Base-by-base conservation (phyloP, 2,329 filamentous ascomycete species). In the Alternaria hordeiaustralica region DNA sequence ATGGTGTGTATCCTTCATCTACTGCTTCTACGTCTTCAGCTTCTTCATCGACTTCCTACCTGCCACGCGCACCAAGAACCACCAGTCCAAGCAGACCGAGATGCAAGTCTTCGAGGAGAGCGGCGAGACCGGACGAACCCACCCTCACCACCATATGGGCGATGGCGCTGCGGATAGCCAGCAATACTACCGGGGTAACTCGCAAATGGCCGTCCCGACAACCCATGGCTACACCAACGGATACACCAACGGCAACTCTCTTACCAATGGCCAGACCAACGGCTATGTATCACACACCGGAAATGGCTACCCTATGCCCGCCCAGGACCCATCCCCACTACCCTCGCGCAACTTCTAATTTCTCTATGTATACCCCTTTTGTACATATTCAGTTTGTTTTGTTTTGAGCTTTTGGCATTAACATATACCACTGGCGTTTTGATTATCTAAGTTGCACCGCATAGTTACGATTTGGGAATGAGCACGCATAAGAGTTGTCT, bases 1-100 rank as follows among this genome's bases (percentile, higher is more conserved):
- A 82, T 91, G 88, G 88, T 79, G 88, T 64, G 89, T 97, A 68
- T 88, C 93, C 30, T 89, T 97, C 75, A 85, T 97, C 75, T 97
- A 94, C 82, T 92, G 92, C 57, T 91, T 94, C 75, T 98, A 97
- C 82, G 86, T 96, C 65, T 87, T 95, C 66, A 93, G 91, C 65
- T 98, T 97, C 84, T 87, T 91, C 74, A 86, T 97, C 77, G 95
- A 99, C 81, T 88, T 99, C 54, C 86, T 92, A 67, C 96, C 96
- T 0, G 92, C 93, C 11, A 84, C 91, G 3, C 84, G 87, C 65
- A 91, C 89, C 11, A 88, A 86, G 67, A 77, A 82, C 68, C 77
- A 79, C 64, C 75, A 82, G 62, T 75, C 72, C 58, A 63, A 69
- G 55, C 71, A 76, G 61, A 80, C 78, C 3, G 71, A 79, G 47